phyloP scores from a whole-genome alignment of 164 flowering plant genomes.

The Stephania japonica region DNA sequence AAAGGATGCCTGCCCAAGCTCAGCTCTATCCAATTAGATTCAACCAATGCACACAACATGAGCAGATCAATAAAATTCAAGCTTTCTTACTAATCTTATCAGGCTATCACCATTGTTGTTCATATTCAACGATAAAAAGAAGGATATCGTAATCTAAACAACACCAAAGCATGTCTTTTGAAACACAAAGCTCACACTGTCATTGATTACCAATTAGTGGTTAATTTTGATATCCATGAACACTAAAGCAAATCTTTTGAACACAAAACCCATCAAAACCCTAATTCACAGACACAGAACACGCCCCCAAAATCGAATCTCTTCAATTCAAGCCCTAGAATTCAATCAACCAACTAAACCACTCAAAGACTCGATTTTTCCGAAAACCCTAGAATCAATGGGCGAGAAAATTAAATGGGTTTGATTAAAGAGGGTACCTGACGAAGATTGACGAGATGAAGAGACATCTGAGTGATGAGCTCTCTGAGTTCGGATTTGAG shows the following conservation, averaged over 20 bases:
- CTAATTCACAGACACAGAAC: no score
- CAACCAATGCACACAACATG: no score
- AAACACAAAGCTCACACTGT: no score
- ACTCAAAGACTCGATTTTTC: neutral
- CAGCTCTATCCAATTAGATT: no score
- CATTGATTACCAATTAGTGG: no score
- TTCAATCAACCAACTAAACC: neutral
- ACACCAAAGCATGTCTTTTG: no score
- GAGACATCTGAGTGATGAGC: slow-evolving; percentile 72
- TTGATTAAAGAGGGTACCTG: slow-evolving; percentile 40
- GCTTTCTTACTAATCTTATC: neutral
- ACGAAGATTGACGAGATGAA: slow-evolving; percentile 79
- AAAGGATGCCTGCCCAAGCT: no score
- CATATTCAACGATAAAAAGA: no score
- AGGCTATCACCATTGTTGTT: neutral
- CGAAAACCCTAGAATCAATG: neutral
- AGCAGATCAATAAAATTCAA: neutral
- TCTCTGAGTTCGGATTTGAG: slow-evolving; percentile 66
- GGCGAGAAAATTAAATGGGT: neutral
- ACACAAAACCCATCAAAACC: no score
- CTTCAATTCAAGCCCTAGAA: neutral
- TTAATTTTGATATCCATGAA: no score
- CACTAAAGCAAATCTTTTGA: no score
- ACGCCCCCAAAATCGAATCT: neutral
- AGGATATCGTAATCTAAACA: no score